Conservation (phyloP, 345 rosid species). For the Citrus glauca region DNA sequence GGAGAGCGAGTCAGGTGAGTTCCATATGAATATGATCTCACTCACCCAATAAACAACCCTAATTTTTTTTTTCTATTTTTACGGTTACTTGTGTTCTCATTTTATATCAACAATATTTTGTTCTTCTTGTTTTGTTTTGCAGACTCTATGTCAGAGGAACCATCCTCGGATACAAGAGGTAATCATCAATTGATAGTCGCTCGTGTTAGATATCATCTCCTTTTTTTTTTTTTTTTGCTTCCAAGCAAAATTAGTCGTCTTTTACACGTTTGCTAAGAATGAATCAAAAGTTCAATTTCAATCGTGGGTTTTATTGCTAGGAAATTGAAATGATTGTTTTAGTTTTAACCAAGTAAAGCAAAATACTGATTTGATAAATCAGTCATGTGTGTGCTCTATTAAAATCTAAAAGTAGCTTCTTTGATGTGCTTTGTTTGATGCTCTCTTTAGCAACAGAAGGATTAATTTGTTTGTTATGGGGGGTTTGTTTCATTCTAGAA, state of each 20-base stretch:
- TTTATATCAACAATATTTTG: background rate
- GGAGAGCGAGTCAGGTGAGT: slow-evolving; percentile 98
- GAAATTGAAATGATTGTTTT: background rate
- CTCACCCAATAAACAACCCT: background rate
- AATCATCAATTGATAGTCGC: background rate
- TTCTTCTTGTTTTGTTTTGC: slow-evolving; percentile 16
- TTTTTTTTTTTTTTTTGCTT: accelerated
- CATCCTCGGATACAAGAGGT: slow-evolving; percentile 88
- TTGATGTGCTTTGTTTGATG: background rate
- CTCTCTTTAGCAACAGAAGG: background rate
- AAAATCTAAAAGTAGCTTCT: background rate
- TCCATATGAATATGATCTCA: slow-evolving; percentile 6
- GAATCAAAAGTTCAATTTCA: background rate
- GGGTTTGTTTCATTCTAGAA: background rate
- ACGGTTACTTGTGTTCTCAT: background rate
- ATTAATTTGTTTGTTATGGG: background rate
- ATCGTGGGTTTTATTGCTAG: background rate
- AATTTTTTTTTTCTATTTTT: background rate
- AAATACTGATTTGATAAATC: background rate
- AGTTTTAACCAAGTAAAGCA: background rate
- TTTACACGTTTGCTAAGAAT: background rate
- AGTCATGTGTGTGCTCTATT: background rate
- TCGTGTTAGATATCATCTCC: background rate
- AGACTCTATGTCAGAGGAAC: slow-evolving; percentile 88
- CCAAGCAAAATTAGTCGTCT: background rate